Conservation (phyloP, 352 stramenopile species). For the Pythium sukuiense region DNA sequence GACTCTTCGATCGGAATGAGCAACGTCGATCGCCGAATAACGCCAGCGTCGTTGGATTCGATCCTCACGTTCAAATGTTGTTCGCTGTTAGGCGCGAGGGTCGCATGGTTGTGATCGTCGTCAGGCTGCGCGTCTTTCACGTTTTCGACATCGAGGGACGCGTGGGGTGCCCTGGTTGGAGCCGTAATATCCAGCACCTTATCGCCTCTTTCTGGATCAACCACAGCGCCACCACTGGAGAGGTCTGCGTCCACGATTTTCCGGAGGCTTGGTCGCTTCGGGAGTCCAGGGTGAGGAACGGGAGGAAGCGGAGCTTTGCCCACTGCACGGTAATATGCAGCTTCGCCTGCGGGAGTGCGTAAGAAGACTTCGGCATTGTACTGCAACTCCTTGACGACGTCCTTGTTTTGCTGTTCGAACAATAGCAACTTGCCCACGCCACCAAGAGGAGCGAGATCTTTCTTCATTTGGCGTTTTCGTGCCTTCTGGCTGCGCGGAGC, state of each 20-base stretch:
- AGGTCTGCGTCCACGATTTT: conserved; percentile 12
- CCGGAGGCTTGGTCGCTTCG: conserved; percentile 26
- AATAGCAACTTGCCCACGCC: conserved; percentile 83
- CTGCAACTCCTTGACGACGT: conserved; percentile 89
- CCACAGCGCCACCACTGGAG: not conserved
- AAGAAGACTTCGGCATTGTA: conserved; percentile 86
- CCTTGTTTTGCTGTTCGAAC: conserved; percentile 90
- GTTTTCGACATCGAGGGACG: not conserved
- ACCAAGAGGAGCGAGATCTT: conserved; percentile 65
- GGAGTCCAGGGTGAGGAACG: conserved; percentile 42
- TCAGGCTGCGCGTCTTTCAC: not conserved
- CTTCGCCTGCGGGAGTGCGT: conserved; percentile 63
- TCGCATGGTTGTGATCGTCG: not conserved
- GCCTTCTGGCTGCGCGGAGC: conserved; percentile 56
- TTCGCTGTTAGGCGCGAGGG: not conserved
- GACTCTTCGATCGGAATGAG: conserved; percentile 76
- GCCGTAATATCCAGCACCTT: conserved; percentile 24
- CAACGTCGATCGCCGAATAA: conserved; percentile 51
- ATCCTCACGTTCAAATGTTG: conserved; percentile 25
- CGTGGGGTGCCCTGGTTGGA: conserved; percentile 17
- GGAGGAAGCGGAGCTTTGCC: conserved; percentile 56
- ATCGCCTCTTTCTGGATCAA: conserved; percentile 10
- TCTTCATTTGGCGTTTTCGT: conserved; percentile 69
- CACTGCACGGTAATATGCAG: conserved; percentile 71
- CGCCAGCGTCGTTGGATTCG: conserved; percentile 39